Conservation (phyloP, 2,329 filamentous ascomycete genomes). For the Sclerotinia nivalis region DNA sequence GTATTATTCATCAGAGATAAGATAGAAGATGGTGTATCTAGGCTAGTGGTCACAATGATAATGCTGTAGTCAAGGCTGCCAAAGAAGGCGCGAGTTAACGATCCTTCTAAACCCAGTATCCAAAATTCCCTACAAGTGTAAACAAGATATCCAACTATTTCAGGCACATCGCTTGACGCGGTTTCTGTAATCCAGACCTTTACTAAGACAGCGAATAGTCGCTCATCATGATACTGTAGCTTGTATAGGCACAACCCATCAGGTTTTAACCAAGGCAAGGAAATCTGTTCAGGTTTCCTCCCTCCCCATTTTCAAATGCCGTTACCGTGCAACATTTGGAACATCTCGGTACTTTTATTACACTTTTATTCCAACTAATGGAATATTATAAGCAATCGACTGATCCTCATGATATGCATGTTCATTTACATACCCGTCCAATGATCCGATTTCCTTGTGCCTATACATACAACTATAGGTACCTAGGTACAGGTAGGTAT, state of each 20-base stretch:
- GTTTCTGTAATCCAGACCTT: not conserved
- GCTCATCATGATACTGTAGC: not conserved
- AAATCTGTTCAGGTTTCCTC: not conserved
- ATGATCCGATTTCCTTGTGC: not conserved
- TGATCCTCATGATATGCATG: slow-evolving; percentile 3
- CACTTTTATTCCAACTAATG: not conserved
- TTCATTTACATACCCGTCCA: not conserved
- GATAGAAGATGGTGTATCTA: not conserved
- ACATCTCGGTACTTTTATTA: not conserved
- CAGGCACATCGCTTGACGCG: not conserved
- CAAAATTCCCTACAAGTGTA: not conserved
- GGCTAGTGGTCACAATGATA: not conserved
- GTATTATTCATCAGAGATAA: not conserved
- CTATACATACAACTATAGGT: not conserved
- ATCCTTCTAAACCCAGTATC: not conserved
- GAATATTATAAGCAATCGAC: not conserved
- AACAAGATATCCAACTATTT: not conserved
- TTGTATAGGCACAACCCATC: not conserved
- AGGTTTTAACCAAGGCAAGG: not conserved
- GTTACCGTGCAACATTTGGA: not conserved
- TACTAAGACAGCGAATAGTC: not conserved
- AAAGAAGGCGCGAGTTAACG: not conserved
- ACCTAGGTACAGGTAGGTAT: not conserved
- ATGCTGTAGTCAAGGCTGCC: not conserved
- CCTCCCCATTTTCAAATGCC: not conserved